Base-by-base conservation (phyloP, 495 filamentous ascomycete genomes). In the Aspergillus taichungensis region DNA sequence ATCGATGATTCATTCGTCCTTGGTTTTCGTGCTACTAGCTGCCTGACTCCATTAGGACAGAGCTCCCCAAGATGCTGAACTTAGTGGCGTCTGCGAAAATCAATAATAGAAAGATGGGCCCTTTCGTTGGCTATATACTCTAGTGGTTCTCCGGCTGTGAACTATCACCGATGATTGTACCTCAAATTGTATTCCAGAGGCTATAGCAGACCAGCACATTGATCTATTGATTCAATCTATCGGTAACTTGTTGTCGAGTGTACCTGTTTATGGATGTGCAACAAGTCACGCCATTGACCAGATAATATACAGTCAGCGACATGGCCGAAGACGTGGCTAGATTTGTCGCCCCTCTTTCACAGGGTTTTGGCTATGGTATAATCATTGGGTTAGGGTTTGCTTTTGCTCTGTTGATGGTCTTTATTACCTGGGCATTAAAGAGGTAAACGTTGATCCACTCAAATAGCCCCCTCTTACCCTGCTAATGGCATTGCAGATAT, bases 341-440 rank as follows among this genome's bases (percentile, higher is more conserved):
- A 3, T 73, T 73, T 41, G 52, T 47, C n/a, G 63, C 82, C 13
- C 79, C 85, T 6, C 71, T 92, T 14, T 71, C 68, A 44, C 76
- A 84, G 56, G 80, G 75, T 36, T 84, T 83, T 56, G 87, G 87
- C 53, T 92, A 91, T 79, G 87, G 85, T 45, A 84, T 94, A 57
- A 83, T 91, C 45, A 64, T 91, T 10, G 86, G 87, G 12, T 64
- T 89, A 14, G 84, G 85, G 13, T 79, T 80, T 60, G 73, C 74
- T 34, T 92, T 92, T 68, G 85, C 87, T 8, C 62, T 90, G 48
- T 69, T 83, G 47, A 88, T 88, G 87, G 85, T 88, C 55, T 73
- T 80, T 37, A 85, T 85, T 24, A 94, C 87, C 8, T 88, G 81
- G 72, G 77, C 85, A 41, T 68, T 94, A 44, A 87, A 83, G 58